Conservation (phyloP, 208 protist species). For the Crithidia expoeki region DNA sequence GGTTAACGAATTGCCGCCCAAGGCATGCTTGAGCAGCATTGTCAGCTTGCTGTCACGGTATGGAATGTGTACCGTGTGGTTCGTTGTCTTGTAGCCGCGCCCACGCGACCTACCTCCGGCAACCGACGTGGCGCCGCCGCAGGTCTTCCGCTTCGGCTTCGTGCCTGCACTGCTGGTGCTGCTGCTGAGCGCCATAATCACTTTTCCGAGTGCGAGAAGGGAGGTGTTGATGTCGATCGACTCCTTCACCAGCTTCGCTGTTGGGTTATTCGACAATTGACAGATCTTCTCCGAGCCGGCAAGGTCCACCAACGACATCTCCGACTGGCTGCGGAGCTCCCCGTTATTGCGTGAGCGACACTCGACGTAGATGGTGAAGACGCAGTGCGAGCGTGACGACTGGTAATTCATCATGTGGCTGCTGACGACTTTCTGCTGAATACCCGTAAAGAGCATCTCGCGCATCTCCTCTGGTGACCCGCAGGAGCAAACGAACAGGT, state of each 20-base stretch:
- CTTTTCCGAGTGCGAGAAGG: constrained; percentile 88
- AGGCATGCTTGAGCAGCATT: constrained; percentile 81
- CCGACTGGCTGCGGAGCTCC: constrained; percentile 49
- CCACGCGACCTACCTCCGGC: neutral
- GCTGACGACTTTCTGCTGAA: constrained; percentile 76
- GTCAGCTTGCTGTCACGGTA: constrained; percentile 93
- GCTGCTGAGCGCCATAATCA: constrained; percentile 85
- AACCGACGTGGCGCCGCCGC: neutral
- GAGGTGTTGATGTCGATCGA: constrained; percentile 94
- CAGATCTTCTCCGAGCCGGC: constrained; percentile 91
- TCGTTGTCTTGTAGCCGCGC: neutral
- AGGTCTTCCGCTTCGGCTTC: neutral
- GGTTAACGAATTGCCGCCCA: constrained; percentile 93
- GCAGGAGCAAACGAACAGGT: constrained; percentile 86
- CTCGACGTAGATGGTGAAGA: constrained; percentile 90
- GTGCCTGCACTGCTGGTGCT: neutral
- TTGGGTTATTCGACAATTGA: constrained; percentile 55
- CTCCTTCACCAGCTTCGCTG: constrained; percentile 66
- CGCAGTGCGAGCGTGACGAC: constrained; percentile 92
- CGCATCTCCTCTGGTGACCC: constrained; percentile 70
- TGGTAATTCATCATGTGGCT: constrained; percentile 89
- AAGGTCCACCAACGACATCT: constrained; percentile 91
- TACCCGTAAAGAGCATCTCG: constrained; percentile 71
- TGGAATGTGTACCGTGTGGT: constrained; percentile 65
- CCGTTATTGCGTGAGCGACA: constrained; percentile 37